Evolutionary conservation across 2,329 filamentous ascomycete species (phyloP).

Genomic region (Davidsoniella neocaledoniae): DNA sequence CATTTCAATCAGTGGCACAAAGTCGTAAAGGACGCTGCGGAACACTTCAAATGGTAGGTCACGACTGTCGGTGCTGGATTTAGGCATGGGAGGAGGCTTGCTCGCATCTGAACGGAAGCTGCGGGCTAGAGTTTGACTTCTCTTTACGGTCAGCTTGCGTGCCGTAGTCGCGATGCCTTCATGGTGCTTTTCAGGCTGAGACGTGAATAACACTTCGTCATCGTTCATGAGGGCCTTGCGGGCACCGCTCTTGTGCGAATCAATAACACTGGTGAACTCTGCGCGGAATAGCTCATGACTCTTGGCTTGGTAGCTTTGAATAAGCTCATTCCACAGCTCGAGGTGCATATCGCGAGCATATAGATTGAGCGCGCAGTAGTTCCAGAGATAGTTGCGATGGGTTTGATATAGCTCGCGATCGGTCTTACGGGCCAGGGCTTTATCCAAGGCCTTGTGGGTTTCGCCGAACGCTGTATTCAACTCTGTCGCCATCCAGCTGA

Average conservation of each 20-base stretch:
- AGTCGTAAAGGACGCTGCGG: slow-evolving; percentile 60
- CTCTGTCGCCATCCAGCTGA: slow-evolving; percentile 65
- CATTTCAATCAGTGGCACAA: slow-evolving; percentile 67
- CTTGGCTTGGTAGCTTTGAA: slow-evolving; percentile 66
- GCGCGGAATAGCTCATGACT: slow-evolving; percentile 62
- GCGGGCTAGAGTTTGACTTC: slow-evolving; percentile 72
- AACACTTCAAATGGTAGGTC: slow-evolving; percentile 70
- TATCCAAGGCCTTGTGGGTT: slow-evolving; percentile 47
- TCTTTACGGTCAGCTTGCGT: slow-evolving; percentile 82
- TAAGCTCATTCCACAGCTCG: slow-evolving; percentile 62
- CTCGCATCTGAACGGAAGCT: slow-evolving; percentile 50
- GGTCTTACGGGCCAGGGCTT: slow-evolving; percentile 46
- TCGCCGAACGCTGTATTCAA: slow-evolving; percentile 62
- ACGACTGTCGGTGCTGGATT: slow-evolving; percentile 37
- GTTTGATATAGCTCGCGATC: slow-evolving; percentile 57
- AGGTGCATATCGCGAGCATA: slow-evolving; percentile 76
- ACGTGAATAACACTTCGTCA: slow-evolving; percentile 71
- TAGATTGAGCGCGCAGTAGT: slow-evolving; percentile 71
- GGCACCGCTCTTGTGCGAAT: slow-evolving; percentile 65
- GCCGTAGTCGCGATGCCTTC: slow-evolving; percentile 61
- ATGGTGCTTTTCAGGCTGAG: slow-evolving; percentile 68
- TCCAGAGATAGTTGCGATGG: slow-evolving; percentile 63
- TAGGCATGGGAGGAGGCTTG: slow-evolving; percentile 29
- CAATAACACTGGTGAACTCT: slow-evolving; percentile 62
- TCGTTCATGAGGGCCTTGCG: slow-evolving; percentile 64